These are phyloP conservation scores for Fusarium lyarnte DNA, from an alignment of 2,329 filamentous ascomycete species.

Conservation along the genomic window DNA sequence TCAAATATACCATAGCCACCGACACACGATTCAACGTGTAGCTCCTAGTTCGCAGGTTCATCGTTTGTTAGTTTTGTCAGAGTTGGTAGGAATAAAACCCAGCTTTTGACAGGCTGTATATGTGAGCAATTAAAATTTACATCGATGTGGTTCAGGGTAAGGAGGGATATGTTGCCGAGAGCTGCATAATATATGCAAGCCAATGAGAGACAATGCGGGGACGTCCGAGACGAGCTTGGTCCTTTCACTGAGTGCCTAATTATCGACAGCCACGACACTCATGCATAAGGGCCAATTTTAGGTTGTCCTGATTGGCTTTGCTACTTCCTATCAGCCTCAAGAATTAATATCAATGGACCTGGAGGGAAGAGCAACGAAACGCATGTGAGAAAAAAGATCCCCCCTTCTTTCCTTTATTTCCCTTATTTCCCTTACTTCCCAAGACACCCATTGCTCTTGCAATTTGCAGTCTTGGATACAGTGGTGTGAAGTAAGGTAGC, in stretches of 20 bases:
- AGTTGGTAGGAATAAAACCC: background rate
- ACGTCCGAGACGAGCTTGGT: slow-evolving; percentile 33
- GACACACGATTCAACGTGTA: background rate
- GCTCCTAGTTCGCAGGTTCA: background rate
- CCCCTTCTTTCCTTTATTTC: slow-evolving; percentile 3
- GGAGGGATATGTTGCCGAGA: slow-evolving; percentile 3
- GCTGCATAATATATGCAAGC: background rate
- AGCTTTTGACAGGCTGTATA: background rate
- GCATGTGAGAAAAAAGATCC: background rate
- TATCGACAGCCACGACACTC: slow-evolving; percentile 60
- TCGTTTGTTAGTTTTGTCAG: background rate
- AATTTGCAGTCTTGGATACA: background rate
- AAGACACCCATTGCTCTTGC: background rate
- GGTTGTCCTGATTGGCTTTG: slow-evolving; percentile 22
- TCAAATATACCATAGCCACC: background rate
- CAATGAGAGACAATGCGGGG: slow-evolving; percentile 37
- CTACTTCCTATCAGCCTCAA: slow-evolving; percentile 19
- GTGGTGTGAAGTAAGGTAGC: slow-evolving; percentile 1
- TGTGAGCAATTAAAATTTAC: slow-evolving; percentile 7
- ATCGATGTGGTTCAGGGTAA: slow-evolving; percentile 18
- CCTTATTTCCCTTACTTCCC: background rate
- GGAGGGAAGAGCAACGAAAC: background rate
- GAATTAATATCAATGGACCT: background rate
- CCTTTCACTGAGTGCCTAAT: slow-evolving; percentile 47
- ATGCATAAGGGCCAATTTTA: slow-evolving; percentile 47